Conservation (phyloP, 345 rosid genomes). For the Aquilaria yunnanensis region DNA sequence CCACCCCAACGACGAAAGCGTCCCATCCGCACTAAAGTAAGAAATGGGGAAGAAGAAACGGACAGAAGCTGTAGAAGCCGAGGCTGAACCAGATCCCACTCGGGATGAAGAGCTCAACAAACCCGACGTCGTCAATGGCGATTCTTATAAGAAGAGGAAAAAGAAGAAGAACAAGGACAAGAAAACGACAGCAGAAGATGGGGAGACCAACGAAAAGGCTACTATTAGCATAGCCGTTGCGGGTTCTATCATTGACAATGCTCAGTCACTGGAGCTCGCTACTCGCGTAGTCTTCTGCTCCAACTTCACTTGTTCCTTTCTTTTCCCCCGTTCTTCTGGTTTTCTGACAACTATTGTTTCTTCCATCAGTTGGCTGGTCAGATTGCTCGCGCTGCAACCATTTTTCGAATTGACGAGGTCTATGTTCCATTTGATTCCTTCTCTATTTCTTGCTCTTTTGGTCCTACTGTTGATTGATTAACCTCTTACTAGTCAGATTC, state of each 20-base stretch:
- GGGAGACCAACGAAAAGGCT: slow-evolving; percentile 27
- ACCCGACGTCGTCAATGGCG: slow-evolving; percentile 27
- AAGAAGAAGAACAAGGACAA: slow-evolving; percentile 27
- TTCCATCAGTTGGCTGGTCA: slow-evolving; percentile 74
- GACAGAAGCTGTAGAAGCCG: slow-evolving; percentile 18
- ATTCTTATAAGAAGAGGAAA: slow-evolving; percentile 18
- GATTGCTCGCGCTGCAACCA: slow-evolving; percentile 90
- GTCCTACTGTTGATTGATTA: slow-evolving; percentile 2
- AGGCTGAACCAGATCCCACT: neutral
- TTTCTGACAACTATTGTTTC: neutral
- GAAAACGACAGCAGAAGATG: slow-evolving; percentile 21
- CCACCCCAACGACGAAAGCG: neutral
- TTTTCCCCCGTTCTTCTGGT: neutral
- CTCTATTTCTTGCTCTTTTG: neutral
- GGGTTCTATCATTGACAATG: slow-evolving; percentile 89
- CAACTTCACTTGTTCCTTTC: neutral
- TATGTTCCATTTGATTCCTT: neutral
- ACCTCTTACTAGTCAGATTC: neutral
- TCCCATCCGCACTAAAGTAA: neutral
- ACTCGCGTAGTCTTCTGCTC: slow-evolving; percentile 52
- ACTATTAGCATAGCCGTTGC: slow-evolving; percentile 86
- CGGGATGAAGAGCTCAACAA: slow-evolving; percentile 6
- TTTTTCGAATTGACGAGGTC: slow-evolving; percentile 90
- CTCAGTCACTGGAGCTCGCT: slow-evolving; percentile 93
- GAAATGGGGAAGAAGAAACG: slow-evolving; percentile 64